Evolutionary conservation across 139 green algal genomes (phyloP).

Genomic region (Chara braunii): DNA sequence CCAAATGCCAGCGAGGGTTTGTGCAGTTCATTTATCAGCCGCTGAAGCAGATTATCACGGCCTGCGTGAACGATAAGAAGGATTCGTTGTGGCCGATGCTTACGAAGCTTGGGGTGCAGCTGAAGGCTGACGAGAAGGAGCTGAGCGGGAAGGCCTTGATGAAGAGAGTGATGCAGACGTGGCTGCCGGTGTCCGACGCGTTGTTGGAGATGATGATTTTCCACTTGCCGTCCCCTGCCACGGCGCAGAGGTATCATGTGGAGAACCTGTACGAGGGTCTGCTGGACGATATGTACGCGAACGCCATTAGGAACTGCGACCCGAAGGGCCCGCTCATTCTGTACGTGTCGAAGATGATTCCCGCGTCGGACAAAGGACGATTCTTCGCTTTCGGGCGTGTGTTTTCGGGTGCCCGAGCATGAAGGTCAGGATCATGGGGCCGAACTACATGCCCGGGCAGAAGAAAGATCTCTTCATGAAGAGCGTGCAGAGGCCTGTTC

Average conservation of each 20-base stretch:
- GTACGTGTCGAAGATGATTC: slow-evolving; percentile 99
- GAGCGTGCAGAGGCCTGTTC: slow-evolving; percentile 96
- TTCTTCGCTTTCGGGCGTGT: slow-evolving; percentile 98
- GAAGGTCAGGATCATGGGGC: slow-evolving; percentile 99
- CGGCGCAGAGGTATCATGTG: slow-evolving; percentile 91
- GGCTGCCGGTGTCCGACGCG: slow-evolving; percentile 83
- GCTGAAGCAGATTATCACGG: slow-evolving; percentile 83
- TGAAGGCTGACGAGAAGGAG: slow-evolving; percentile 88
- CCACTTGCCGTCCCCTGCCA: slow-evolving; percentile 57
- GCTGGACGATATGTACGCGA: slow-evolving; percentile 89
- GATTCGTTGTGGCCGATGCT: slow-evolving; percentile 91
- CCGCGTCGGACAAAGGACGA: slow-evolving; percentile 90
- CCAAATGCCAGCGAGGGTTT: slow-evolving; percentile 90
- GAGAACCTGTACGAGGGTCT: slow-evolving; percentile 96
- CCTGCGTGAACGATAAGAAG: slow-evolving; percentile 92
- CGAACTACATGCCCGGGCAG: slow-evolving; percentile 92
- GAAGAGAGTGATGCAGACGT: slow-evolving; percentile 73
- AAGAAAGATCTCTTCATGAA: slow-evolving; percentile 99
- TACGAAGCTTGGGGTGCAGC: slow-evolving; percentile 79
- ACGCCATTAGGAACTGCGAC: slow-evolving; percentile 91
- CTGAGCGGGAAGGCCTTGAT: slow-evolving; percentile 87
- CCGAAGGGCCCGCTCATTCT: slow-evolving; percentile 92
- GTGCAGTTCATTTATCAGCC: slow-evolving; percentile 97
- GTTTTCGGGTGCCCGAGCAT: slow-evolving; percentile 80
- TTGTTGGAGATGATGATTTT: slow-evolving; percentile 99